Evolutionary conservation across 768 basidiomycete genomes (phyloP), one percentile per base, ranked within the genome.

Genomic region (Boletellus sp.): DNA sequence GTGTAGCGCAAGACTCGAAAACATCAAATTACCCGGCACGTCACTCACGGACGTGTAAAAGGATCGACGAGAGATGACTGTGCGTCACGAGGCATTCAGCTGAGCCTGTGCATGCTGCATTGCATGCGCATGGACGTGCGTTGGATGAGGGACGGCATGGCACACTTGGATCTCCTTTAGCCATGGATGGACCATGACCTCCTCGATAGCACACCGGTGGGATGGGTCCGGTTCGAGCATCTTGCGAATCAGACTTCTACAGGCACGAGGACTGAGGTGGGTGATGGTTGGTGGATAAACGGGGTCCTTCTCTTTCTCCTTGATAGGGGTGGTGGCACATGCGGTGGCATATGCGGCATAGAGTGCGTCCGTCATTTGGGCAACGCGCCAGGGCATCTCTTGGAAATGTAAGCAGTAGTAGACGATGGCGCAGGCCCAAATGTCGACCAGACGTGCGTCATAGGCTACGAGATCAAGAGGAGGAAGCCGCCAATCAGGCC

Each of bases 401-500:
- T 93, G 89, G 76, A 96, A 96, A 70, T 92, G 93, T 61, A 98
- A 79, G 75, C 95, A 99, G 75, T 99, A 99, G 72, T 95, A 98
- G 59, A 99, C 94, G 57, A 99, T 82, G 16, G 88, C 95, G 53
- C 87, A 88, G 0, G 95, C 94, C 95, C 95, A 99, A 50, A 99
- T 89, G 64, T 99, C 95, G 58, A 98, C 96, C 6, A 94, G 78
- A 20, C 95, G 87, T 5, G 95, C 95, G 61, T 98, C 95, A 65
- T 98, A 99, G 59, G 95, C 95, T 96, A 66, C 34, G 39, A 49
- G 28, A 45, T 50, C 26, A 50, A 47, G 38, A 28, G 22, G 54
- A 60, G 20, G 58, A 47, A 56, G 48, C 41, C 36, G 23, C 9
- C 48, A 55, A 68, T 74, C 61, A 77, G 69, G 69, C 65, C 68